Conservation (phyloP, 75 land plant genomes). For the Adiantum capillusveneris region DNA sequence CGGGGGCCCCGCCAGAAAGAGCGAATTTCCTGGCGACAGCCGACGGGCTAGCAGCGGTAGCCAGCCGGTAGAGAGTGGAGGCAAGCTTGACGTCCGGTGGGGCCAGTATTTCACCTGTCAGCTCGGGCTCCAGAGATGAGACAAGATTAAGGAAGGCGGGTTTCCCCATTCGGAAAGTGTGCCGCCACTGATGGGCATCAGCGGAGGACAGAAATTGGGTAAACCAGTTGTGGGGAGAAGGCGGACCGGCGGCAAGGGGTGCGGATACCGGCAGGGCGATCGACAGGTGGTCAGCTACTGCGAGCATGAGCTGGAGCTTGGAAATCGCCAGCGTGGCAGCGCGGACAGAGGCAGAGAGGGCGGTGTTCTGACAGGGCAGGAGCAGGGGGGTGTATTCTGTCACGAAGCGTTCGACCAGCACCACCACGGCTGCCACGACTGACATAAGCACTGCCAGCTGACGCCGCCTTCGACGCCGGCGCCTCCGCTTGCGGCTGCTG, state of each 20-base stretch:
- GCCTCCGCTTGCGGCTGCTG: too few relatives aligned
- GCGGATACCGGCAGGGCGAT: too few relatives aligned
- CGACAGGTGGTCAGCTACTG: conserved; percentile 4
- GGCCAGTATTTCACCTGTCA: not conserved
- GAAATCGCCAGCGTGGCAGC: conserved; percentile 34
- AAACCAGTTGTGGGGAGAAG: conserved; percentile 3
- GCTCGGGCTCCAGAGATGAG: not conserved
- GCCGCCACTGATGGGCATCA: conserved; percentile 7
- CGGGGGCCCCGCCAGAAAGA: conserved; percentile 11
- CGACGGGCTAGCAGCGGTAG: conserved; percentile 46
- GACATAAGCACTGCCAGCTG: conserved; percentile 30
- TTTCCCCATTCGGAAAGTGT: conserved; percentile 11
- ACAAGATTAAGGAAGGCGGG: conserved; percentile 1
- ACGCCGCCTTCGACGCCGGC: not conserved
- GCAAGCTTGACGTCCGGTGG: conserved; percentile 31
- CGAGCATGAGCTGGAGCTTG: conserved; percentile 24
- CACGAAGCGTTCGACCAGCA: conserved; percentile 42
- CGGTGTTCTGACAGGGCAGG: conserved; percentile 40
- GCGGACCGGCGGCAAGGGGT: too few relatives aligned
- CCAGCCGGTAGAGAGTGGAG: conserved; percentile 54
- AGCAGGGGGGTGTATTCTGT: conserved; percentile 31
- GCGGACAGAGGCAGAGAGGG: conserved; percentile 43
- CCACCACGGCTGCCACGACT: conserved; percentile 27
- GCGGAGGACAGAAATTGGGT: conserved; percentile 4
- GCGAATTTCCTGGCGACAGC: conserved; percentile 42